Evolutionary conservation across 1,284 basidiomycete species (phyloP).

Genomic region (Tylopilus orsonianus): DNA sequence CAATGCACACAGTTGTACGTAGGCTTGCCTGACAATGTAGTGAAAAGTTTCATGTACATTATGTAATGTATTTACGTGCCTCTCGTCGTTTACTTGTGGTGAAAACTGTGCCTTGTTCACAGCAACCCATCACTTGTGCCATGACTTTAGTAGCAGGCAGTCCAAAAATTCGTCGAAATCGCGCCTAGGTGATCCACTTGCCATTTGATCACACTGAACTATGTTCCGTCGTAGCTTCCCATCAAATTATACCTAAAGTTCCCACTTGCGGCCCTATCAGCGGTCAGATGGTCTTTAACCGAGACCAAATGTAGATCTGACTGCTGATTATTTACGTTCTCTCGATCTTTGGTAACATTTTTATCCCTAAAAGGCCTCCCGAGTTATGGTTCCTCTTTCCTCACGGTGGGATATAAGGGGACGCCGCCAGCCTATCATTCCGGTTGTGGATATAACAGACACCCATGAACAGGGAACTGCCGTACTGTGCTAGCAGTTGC

Average conservation of each 20-base stretch:
- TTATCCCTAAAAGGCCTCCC: neutral
- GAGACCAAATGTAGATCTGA: neutral
- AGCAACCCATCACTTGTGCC: too few relatives aligned
- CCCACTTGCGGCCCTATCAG: neutral
- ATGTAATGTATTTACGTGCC: neutral
- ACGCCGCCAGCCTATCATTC: neutral
- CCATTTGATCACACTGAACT: too few relatives aligned
- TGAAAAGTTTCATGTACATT: too few relatives aligned
- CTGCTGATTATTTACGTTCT: slow-evolving; percentile 5
- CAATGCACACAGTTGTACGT: neutral
- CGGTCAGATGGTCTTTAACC: neutral
- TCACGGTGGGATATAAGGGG: slow-evolving; percentile 6
- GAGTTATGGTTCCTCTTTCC: slow-evolving; percentile 3
- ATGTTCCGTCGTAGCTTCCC: too few relatives aligned
- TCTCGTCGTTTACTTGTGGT: neutral
- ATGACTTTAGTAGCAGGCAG: too few relatives aligned
- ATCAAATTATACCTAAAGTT: slow-evolving; percentile 4
- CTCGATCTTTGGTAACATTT: neutral
- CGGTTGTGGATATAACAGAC: slow-evolving; percentile 2
- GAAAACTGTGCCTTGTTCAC: too few relatives aligned
- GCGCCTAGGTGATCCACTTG: too few relatives aligned
- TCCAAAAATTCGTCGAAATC: too few relatives aligned
- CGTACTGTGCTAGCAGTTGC: neutral
- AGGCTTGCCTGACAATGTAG: neutral
- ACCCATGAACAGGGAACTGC: neutral